These are phyloP conservation scores for Sclerotinia borealis DNA, from an alignment of 2,329 filamentous ascomycete species.

Conservation along the genomic window DNA sequence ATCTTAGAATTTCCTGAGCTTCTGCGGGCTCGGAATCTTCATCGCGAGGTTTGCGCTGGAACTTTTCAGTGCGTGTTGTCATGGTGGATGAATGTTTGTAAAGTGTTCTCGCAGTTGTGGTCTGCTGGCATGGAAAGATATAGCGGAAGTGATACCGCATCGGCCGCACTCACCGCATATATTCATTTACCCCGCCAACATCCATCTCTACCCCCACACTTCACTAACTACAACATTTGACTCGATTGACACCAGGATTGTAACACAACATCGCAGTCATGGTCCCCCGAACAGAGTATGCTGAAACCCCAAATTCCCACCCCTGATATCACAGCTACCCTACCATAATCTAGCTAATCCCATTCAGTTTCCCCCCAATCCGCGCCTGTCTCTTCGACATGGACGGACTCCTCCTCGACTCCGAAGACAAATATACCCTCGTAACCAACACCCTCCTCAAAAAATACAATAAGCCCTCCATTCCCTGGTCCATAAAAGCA, in stretches of 20 bases:
- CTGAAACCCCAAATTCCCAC: neutral
- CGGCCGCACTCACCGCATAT: neutral
- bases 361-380: conserved; percentile 63
- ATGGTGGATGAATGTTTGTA: conserved; percentile 19
- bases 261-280: conserved; percentile 11
- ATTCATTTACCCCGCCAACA: conserved; percentile 1
- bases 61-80: conserved; percentile 30
- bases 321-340: no score
- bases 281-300: conserved; percentile 21
- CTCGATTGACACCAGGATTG: neutral
- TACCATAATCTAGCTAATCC: neutral
- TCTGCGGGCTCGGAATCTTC: conserved; percentile 17
- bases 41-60: conserved; percentile 30
- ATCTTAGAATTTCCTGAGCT: conserved; percentile 30
- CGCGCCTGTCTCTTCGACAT: conserved; percentile 97
- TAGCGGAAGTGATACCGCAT: conserved; percentile 3
- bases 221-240: neutral
- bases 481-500: conserved; percentile 96
- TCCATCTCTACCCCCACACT: conserved; percentile 5
- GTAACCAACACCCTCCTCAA: conserved; percentile 77
- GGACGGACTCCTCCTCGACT: conserved; percentile 93
- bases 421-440: conserved; percentile 83
- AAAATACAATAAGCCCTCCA: conserved; percentile 62
- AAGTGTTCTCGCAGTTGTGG: conserved; percentile 4
- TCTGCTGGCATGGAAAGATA: conserved; percentile 8